Base-by-base conservation (phyloP, 2,329 filamentous ascomycete genomes). In the Penicillium brasilianum region DNA sequence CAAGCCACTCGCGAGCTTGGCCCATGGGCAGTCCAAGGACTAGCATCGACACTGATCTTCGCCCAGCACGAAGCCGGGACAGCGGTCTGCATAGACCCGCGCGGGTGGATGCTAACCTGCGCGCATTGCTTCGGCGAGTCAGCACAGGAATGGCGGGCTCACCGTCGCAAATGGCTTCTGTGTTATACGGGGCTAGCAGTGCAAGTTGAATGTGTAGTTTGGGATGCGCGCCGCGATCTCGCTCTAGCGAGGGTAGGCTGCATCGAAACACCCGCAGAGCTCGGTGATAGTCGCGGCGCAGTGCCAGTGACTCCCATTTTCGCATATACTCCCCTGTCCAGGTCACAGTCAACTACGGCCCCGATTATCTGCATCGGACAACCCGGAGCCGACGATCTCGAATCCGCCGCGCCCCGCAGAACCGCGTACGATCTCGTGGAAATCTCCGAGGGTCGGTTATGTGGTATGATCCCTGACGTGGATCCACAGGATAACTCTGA, bases 401-500 rank as follows among this genome's bases (percentile, higher is more conserved):
- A 50, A 14, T 50, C 48, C 9, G 48, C 6, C 16, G 30, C 48
- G 4, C 48, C 48, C 9, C n/a, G 48, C 30, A 50, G 20, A 20
- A 50, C 48, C 22, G 28, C 48, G 2, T 50, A 50, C 25, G 48
- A 34, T 34, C 16, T 50, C n/a, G 34, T 50, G n/a, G 48, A 50
- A 14, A 32, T 50, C 2, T 50, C 48, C 9, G 9, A 25, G n/a
- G 48, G 48, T 3, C 48, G 48, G 9, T 10, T 50, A 9, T 34
- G 48, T 8, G 48, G 48, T 0, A 18, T 50, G 28, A 50, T 50
- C 2, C 0, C 62, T 64, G 4, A 68, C 72, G 3, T 77, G 77
- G 78, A 85, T 66, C 69, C 74, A 2, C 79, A 84, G 56, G 81
- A 85, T 61, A 85, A 85, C 63, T 77, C 75, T 1, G 80, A 83